Evolutionary conservation across 2,329 filamentous ascomycete genomes (phyloP), one percentile per base, ranked within the genome.

Genomic region (Colletotrichum sp.): DNA sequence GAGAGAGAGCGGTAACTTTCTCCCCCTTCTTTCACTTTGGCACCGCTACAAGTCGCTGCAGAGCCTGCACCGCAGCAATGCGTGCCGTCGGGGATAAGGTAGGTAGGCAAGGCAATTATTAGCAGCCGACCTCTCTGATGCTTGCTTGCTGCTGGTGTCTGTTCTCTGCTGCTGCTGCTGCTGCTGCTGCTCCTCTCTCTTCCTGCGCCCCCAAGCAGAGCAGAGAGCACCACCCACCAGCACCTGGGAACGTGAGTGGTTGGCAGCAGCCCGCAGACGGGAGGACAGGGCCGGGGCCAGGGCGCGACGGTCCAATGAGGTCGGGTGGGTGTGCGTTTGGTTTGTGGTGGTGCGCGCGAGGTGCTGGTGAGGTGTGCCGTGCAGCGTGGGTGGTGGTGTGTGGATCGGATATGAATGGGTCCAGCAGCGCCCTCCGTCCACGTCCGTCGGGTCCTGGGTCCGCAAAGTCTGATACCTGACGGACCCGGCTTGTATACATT

Each of bases 341-440:
- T 60, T 57, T n/a, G 26, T 65, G 59, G 36, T 60, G 62, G 71
- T 69, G 55, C 59, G 63, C 36, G 59, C 30, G 44, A 10, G 71
- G 59, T 63, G 59, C 36, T 26, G 44, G 55, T 55, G 49, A 49
- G 55, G 55, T 63, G 59, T 30, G 63, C 32, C 7, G 36, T 28
- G 30, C 39, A 30, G 52, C 39, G 49, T 34, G 67, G 15, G 32
- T 63, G 39, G 18, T 59, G 34, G 72, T 55, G 69, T 69, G 71
- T 69, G 70, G 70, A 69, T 60, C 57, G 34, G 64, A 65, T 73
- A 73, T 32, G 64, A 59, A 64, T 74, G 68, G 72, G 36, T 62
- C 62, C 44, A 52, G 44, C 44, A 52, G 44, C 44, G n/a, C 44
- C 44, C 44, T 21, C 44, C 44, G 44, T 21, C 44, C 44, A 52